Percentiles rank a stretch among this genome's conserved stretches.
phyloP scores from a whole-genome alignment of 768 basidiomycete genomes.

The Rhodotorula kratochvilovae region DNA sequence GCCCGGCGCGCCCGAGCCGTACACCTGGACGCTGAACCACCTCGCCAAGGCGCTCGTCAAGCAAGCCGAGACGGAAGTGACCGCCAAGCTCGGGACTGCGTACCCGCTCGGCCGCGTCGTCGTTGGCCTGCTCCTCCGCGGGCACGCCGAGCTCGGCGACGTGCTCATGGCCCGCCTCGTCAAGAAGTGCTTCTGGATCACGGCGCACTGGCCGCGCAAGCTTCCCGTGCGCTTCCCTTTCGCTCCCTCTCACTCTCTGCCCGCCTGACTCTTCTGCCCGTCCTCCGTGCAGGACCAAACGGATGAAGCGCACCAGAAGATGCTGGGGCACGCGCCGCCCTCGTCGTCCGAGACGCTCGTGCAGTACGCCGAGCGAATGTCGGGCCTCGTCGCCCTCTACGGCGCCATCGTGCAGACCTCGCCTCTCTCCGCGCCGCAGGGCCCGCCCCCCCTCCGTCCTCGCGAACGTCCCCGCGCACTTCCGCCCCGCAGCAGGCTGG shows the following conservation, averaged over 20 bases:
- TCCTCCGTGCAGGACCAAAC: constrained; percentile 45
- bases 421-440: constrained; percentile 29
- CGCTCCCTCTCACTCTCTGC: background rate
- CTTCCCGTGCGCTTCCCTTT: constrained; percentile 50
- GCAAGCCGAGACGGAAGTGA: constrained; percentile 90
- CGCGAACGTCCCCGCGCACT: constrained; percentile 34
- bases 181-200: constrained; percentile 82
- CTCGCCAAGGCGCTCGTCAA: constrained; percentile 79
- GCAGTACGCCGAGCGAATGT: constrained; percentile 30
- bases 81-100: constrained; percentile 79
- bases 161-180: constrained; percentile 79
- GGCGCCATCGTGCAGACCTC: constrained; percentile 29
- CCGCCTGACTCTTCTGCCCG: background rate
- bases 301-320: constrained; percentile 49
- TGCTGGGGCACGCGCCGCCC: constrained; percentile 45
- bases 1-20: constrained; percentile 48
- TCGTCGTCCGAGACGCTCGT: constrained; percentile 17
- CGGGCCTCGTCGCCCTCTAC: constrained; percentile 33
- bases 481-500: constrained; percentile 42
- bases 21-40: constrained; percentile 75
- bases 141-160: constrained; percentile 60
- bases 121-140: constrained; percentile 60
- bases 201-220: constrained; percentile 62
- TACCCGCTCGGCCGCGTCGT: constrained; percentile 74
- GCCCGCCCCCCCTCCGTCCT: constrained; percentile 8